Evolutionary conservation across 805 yeast species (phyloP).

Genomic region (Starmerella floricola): DNA sequence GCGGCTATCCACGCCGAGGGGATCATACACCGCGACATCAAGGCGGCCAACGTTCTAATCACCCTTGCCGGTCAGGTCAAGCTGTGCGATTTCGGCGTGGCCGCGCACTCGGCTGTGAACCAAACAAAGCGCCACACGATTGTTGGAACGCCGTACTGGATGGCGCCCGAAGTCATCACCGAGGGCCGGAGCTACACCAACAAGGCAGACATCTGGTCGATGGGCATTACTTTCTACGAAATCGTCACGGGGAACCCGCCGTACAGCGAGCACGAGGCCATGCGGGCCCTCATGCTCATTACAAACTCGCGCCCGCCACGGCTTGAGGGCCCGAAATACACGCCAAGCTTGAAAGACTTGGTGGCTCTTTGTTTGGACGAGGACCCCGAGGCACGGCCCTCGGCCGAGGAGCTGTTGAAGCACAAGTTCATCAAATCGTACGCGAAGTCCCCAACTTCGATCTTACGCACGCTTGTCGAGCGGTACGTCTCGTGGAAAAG

Average conservation of each 20-base stretch:
- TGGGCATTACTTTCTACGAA: constrained; percentile 89
- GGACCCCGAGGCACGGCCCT: constrained; percentile 74
- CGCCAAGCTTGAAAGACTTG: constrained; percentile 66
- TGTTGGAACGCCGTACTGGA: constrained; percentile 55
- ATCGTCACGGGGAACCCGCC: constrained; percentile 97
- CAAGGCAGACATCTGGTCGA: constrained; percentile 95
- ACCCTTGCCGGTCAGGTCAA: constrained; percentile 82
- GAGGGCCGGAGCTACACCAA: constrained; percentile 37
- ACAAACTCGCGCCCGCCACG: constrained; percentile 91
- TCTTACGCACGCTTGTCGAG: constrained; percentile 61
- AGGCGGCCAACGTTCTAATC: constrained; percentile 89
- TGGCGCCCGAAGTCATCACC: constrained; percentile 42
- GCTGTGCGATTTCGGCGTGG: constrained; percentile 96
- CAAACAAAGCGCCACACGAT: constrained; percentile 72
- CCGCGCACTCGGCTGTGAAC: constrained; percentile 74
- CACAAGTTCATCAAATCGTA: constrained; percentile 58
- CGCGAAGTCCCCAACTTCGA: constrained; percentile 45
- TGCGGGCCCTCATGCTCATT: constrained; percentile 87
- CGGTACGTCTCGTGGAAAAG: constrained; percentile 43
- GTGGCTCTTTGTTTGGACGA: constrained; percentile 90
- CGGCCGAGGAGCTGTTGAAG: constrained; percentile 72
- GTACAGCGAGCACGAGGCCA: constrained; percentile 85
- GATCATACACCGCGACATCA: constrained; percentile 89
- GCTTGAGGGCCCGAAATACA: constrained; percentile 77
- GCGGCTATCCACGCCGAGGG: constrained; percentile 75